phyloP scores from a whole-genome alignment of 441 rosid species.

The Kokia cookei region DNA sequence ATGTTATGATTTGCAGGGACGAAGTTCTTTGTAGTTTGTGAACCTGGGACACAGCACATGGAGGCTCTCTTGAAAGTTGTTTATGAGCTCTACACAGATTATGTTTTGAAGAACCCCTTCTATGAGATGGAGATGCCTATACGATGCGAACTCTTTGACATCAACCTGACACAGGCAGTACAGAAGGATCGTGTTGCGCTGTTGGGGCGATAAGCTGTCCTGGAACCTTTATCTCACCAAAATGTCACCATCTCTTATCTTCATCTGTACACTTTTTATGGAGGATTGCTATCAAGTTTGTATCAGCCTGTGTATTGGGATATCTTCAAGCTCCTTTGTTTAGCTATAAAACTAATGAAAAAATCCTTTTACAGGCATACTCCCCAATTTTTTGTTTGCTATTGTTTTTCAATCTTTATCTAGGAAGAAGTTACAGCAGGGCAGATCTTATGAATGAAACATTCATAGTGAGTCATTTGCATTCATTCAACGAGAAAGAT shows the following conservation, averaged over 20 bases:
- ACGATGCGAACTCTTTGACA: conserved; percentile 89
- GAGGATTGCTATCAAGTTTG: background rate
- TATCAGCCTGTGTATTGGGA: background rate
- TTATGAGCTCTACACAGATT: conserved; percentile 85
- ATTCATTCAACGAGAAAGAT: too few species aligned
- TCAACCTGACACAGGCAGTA: conserved; percentile 66
- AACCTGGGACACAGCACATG: conserved; percentile 80
- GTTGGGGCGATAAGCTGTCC: conserved; percentile 44
- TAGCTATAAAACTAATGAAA: background rate
- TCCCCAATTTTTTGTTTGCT: background rate
- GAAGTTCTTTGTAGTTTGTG: conserved; percentile 88
- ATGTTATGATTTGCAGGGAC: conserved; percentile 45
- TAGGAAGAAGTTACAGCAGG: background rate
- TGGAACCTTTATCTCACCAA: background rate
- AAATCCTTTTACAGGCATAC: background rate
- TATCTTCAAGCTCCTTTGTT: background rate
- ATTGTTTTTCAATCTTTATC: background rate
- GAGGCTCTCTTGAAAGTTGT: conserved; percentile 69
- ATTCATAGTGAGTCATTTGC: background rate
- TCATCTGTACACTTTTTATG: background rate
- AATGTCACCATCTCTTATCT: background rate
- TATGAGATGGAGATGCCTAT: conserved; percentile 99
- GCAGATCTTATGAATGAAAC: background rate
- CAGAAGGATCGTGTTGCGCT: conserved; percentile 71
- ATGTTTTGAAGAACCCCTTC: conserved; percentile 87